These are phyloP conservation scores for Tetradesmus obliquus DNA, from an alignment of 139 green algal species.

Conservation along the genomic window DNA sequence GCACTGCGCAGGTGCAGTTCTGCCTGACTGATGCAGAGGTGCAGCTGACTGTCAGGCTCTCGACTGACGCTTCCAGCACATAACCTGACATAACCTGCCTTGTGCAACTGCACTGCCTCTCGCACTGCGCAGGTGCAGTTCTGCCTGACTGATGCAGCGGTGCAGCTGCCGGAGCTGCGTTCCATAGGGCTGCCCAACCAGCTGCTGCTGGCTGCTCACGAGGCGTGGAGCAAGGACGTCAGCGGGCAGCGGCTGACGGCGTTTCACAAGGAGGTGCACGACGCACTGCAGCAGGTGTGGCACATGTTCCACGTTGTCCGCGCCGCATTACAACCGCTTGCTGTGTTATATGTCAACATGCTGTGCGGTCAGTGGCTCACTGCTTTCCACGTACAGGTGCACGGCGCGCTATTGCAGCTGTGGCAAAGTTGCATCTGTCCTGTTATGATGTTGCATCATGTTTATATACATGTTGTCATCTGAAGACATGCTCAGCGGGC, in stretches of 20 bases:
- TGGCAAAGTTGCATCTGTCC: no score
- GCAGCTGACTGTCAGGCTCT: background rate
- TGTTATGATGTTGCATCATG: no score
- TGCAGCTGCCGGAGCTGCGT: background rate
- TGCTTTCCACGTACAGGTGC: no score
- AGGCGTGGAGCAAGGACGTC: background rate
- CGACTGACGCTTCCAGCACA: background rate
- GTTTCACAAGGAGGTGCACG: conserved; percentile 17
- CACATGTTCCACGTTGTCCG: background rate
- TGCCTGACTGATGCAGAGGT: background rate
- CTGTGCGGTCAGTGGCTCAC: no score
- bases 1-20: background rate
- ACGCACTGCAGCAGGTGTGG: conserved; percentile 1
- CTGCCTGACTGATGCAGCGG: no score
- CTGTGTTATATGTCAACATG: no score
- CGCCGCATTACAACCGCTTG: no score
- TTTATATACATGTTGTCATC: no score
- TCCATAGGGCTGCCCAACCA: background rate
- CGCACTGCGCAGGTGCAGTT: conserved; percentile 1
- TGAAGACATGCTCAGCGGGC: no score
- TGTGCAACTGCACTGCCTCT: background rate
- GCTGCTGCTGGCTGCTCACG: conserved; percentile 25
- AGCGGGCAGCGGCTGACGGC: background rate
- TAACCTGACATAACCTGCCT: no score
- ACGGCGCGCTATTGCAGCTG: no score